These are phyloP conservation scores for Aureobasidium sp. DNA, from an alignment of 2,329 filamentous ascomycete genomes.

Conservation along the genomic window DNA sequence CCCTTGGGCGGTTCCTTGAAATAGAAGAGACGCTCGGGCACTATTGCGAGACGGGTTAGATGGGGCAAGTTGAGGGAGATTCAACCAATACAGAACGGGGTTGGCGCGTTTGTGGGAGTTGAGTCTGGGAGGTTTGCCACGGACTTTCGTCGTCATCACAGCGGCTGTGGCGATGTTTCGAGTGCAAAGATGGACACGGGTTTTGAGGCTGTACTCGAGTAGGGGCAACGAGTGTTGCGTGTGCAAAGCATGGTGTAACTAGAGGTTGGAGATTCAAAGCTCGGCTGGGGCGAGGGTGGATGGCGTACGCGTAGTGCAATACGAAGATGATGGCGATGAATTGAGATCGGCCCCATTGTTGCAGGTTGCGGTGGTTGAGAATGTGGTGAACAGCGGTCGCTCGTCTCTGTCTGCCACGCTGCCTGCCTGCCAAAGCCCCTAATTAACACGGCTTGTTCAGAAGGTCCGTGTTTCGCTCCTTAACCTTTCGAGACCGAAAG, in stretches of 20 bases:
- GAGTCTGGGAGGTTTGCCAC: slow-evolving; percentile 6
- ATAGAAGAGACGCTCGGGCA: slow-evolving; percentile 7
- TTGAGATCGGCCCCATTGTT: neutral
- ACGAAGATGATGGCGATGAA: neutral
- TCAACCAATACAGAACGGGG: slow-evolving; percentile 4
- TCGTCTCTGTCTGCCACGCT: neutral
- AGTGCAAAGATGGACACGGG: neutral
- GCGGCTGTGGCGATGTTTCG: slow-evolving; percentile 8
- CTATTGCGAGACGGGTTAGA: slow-evolving; percentile 6
- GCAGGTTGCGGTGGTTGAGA: neutral
- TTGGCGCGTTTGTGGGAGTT: neutral
- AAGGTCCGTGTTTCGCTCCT: slow-evolving; percentile 1
- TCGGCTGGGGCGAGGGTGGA: neutral
- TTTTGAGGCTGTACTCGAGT: neutral
- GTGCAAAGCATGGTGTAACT: neutral
- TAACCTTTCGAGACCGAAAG: neutral
- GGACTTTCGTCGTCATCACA: neutral
- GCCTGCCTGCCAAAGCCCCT: neutral
- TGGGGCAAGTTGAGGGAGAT: slow-evolving; percentile 5
- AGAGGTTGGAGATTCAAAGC: neutral
- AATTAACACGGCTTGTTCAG: neutral
- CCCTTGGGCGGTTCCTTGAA: slow-evolving; percentile 3
- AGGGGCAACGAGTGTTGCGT: neutral
- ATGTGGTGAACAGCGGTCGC: neutral
- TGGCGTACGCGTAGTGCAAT: neutral